Percentiles rank a stretch among this genome's conserved stretches.
Evolutionary conservation across 371 early-diverging fungal species (phyloP).

Genomic region (Lichtheimia hyalospora): DNA sequence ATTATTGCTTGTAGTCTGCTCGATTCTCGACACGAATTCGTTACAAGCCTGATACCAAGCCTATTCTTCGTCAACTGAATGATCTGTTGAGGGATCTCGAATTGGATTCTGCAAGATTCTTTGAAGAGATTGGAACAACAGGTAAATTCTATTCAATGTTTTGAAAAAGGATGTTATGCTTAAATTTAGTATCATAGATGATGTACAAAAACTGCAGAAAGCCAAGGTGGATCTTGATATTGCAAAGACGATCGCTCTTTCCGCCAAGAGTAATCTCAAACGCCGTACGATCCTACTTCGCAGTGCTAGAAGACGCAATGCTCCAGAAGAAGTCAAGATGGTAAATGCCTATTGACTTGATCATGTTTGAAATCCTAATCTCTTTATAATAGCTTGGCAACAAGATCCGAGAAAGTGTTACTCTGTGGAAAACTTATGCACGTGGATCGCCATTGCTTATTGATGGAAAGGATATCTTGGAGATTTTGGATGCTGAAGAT

Average conservation of each 20-base stretch:
- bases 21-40: slow-evolving; percentile 31
- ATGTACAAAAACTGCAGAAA: slow-evolving; percentile 44
- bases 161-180: background rate
- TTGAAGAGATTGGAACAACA: slow-evolving; percentile 37
- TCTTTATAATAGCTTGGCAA: slow-evolving; percentile 22
- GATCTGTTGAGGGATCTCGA: slow-evolving; percentile 39
- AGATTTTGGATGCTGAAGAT: slow-evolving; percentile 21
- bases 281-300: slow-evolving; percentile 32
- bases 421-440: slow-evolving; percentile 32
- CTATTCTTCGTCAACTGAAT: slow-evolving; percentile 43
- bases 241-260: slow-evolving; percentile 47
- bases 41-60: slow-evolving; percentile 50
- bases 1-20: slow-evolving; percentile 1
- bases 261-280: slow-evolving; percentile 49
- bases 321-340: slow-evolving; percentile 26
- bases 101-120: slow-evolving; percentile 48
- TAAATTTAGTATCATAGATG: slow-evolving; percentile 20
- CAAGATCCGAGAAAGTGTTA: slow-evolving; percentile 29
- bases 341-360: slow-evolving; percentile 10
- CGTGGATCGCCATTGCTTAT: slow-evolving; percentile 28
- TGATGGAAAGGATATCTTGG: slow-evolving; percentile 33
- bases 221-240: slow-evolving; percentile 50
- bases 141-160: slow-evolving; percentile 17
- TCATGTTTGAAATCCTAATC: background rate
- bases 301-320: slow-evolving; percentile 27